Percentiles rank a stretch among this genome's conserved stretches.
Evolutionary conservation across 2,329 filamentous ascomycete genomes (phyloP).

Genomic region (Didymella pinodella): DNA sequence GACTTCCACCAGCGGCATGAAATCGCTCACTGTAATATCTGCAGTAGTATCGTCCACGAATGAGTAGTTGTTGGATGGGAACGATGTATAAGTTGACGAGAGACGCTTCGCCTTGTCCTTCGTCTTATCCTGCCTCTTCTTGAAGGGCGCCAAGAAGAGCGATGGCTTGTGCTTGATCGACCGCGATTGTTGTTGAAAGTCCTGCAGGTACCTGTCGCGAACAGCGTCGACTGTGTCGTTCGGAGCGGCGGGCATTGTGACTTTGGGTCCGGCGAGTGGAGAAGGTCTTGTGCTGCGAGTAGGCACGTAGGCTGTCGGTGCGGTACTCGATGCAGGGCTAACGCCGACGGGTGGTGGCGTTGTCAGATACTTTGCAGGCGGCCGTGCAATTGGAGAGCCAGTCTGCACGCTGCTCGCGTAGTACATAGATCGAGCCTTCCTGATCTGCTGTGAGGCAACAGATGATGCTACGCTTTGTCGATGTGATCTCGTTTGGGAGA

Average conservation of each 20-base stretch:
- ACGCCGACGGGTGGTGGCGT: conserved; percentile 28
- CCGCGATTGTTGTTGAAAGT: conserved; percentile 48
- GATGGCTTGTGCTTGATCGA: conserved; percentile 54
- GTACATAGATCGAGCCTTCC: conserved; percentile 51
- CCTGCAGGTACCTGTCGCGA: conserved; percentile 53
- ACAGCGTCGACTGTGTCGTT: conserved; percentile 44
- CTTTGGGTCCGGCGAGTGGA: conserved; percentile 33
- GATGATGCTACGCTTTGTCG: conserved; percentile 39
- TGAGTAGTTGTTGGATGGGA: conserved; percentile 21
- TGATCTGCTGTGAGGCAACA: conserved; percentile 45
- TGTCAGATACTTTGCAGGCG: conserved; percentile 44
- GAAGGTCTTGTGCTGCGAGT: conserved; percentile 26
- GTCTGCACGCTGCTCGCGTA: conserved; percentile 51
- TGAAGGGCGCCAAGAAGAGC: conserved; percentile 55
- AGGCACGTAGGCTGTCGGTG: conserved; percentile 5
- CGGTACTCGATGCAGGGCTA: conserved; percentile 13
- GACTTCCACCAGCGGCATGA: conserved; percentile 53
- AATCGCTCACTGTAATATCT: conserved; percentile 29
- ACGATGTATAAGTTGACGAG: conserved; percentile 6
- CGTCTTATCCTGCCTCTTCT: conserved; percentile 50
- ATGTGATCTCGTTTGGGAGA: conserved; percentile 35
- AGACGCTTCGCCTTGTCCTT: conserved; percentile 30
- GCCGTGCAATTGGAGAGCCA: conserved; percentile 47
- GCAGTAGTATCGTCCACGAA: conserved; percentile 23
- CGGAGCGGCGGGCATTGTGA: conserved; percentile 36